Evolutionary conservation across 306 rosid species (phyloP), one percentile per base, ranked within the genome.

Genomic region (Trifolium repens): DNA sequence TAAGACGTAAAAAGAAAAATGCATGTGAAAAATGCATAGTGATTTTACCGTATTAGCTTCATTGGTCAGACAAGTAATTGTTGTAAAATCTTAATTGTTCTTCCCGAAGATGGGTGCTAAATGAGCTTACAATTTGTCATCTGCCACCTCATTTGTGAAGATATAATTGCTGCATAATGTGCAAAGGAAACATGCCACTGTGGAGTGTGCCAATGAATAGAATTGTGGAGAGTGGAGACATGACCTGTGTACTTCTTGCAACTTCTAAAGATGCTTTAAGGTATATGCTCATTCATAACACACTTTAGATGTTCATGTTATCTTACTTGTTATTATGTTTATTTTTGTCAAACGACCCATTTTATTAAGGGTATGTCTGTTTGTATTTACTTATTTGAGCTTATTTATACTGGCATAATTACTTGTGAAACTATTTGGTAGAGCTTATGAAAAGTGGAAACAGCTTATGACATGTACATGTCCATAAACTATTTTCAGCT

Each of bases 221-320:
- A 53, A 55, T 32, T 62, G 59, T 43, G 78, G 59, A 72, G 80
- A 65, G 59, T 43, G 78, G 59, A 72, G 80, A 71, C 49, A 4
- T 34, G 50, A 54, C 8, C 61, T 16, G 55, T 27, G 35, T 39
- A 58, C 17, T n/a, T 34, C 19, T 44, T 62, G 49, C 42, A 47
- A 35, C 34, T 15, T 55, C 34, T 44, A 37, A 37, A 16, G 30
- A 52, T 44, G 24, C 34, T 70, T 70, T 24, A 12, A 63, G 74
- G 69, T 81, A 76, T 61, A 53, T 44, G 74, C 42, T 64, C 70
- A 52, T 16, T 63, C 69, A 52, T 16, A 60, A 50, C 37, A 27
- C 17, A 11, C 30, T 53, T 65, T 65, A 61, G 12, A 19, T 63
- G 47, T 50, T 19, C 46, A 49, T 57, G 22, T 69, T 54, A 34